Evolutionary conservation across 1,139 yeast species (phyloP).

Genomic region (Candida sp.): DNA sequence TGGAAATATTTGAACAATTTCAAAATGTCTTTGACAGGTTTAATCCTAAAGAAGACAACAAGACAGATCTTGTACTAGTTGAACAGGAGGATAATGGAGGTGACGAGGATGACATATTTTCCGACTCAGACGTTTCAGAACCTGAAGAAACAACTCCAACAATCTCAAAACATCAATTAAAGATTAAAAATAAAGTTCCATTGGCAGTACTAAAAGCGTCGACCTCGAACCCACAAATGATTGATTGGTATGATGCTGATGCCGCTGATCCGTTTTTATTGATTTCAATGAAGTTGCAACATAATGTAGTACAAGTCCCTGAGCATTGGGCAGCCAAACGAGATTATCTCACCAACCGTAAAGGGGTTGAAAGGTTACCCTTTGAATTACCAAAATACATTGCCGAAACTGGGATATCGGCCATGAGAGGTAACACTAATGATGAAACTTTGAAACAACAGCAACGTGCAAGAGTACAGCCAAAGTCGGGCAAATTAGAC

Average conservation of each 20-base stretch:
- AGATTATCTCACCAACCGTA: slow-evolving; percentile 70
- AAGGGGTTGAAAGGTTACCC: slow-evolving; percentile 70
- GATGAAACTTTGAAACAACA: slow-evolving; percentile 61
- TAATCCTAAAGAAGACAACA: slow-evolving; percentile 14
- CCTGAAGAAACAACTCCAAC: slow-evolving; percentile 4
- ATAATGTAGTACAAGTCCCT: slow-evolving; percentile 77
- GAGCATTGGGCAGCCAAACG: slow-evolving; percentile 79
- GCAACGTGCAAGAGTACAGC: slow-evolving; percentile 84
- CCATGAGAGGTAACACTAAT: slow-evolving; percentile 69
- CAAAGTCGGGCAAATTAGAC: slow-evolving; percentile 84
- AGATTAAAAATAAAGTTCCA: slow-evolving; percentile 56
- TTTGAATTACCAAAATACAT: slow-evolving; percentile 80
- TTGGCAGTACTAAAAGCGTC: slow-evolving; percentile 65
- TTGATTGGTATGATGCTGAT: slow-evolving; percentile 88
- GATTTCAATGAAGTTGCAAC: slow-evolving; percentile 60
- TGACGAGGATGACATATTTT: slow-evolving; percentile 4
- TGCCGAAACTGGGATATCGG: slow-evolving; percentile 80
- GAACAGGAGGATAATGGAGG: slow-evolving; percentile 5
- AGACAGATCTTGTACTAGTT: slow-evolving; percentile 3
- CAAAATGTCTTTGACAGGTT: slow-evolving; percentile 42
- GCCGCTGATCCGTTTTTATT: slow-evolving; percentile 74
- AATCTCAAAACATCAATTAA: slow-evolving; percentile 40
- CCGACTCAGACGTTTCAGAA: slow-evolving; percentile 6
- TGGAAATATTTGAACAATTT: slow-evolving; percentile 31
- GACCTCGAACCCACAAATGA: slow-evolving; percentile 62